Percentiles rank a stretch among this genome's conserved stretches.
Evolutionary conservation across 2,329 filamentous ascomycete genomes (phyloP).

Genomic region (Akanthomyces muscarius): DNA sequence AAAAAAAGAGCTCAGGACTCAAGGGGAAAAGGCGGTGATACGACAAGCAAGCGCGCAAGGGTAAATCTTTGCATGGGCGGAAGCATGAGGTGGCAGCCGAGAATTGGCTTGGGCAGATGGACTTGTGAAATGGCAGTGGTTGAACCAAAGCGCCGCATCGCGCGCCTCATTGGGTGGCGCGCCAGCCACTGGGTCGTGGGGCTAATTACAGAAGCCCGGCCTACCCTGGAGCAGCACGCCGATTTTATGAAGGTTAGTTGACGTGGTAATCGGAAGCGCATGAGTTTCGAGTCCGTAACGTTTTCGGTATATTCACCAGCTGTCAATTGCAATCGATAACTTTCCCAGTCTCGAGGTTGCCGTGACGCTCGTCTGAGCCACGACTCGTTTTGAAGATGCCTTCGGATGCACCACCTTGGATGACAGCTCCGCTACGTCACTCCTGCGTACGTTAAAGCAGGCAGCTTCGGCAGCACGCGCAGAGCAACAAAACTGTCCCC

Average conservation of each 20-base stretch:
- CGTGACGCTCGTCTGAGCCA: not conserved
- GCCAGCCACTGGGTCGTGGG: not conserved
- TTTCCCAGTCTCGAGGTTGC: not conserved
- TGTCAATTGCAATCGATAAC: not conserved
- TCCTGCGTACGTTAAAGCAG: not conserved
- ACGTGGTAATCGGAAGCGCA: conserved; percentile 9
- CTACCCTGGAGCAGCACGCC: conserved; percentile 11
- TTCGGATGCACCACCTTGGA: not conserved
- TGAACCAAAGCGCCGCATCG: not conserved
- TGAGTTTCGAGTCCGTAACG: not conserved
- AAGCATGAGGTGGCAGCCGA: not conserved
- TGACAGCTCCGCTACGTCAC: not conserved
- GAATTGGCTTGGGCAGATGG: not conserved
- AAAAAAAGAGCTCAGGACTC: not conserved
- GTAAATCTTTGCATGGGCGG: conserved; percentile 4
- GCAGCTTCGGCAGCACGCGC: not conserved
- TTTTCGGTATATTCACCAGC: not conserved
- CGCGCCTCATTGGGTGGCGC: conserved; percentile 11
- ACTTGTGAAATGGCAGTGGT: not conserved
- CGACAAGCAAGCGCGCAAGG: not conserved
- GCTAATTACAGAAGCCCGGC: not conserved
- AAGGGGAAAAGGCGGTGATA: not conserved
- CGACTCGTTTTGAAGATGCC: no score
- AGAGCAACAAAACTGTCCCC: not conserved
- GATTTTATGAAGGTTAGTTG: conserved; percentile 13